These are phyloP conservation scores for Cercospora zeina DNA, from an alignment of 2,329 filamentous ascomycete species.

Conservation along the genomic window DNA sequence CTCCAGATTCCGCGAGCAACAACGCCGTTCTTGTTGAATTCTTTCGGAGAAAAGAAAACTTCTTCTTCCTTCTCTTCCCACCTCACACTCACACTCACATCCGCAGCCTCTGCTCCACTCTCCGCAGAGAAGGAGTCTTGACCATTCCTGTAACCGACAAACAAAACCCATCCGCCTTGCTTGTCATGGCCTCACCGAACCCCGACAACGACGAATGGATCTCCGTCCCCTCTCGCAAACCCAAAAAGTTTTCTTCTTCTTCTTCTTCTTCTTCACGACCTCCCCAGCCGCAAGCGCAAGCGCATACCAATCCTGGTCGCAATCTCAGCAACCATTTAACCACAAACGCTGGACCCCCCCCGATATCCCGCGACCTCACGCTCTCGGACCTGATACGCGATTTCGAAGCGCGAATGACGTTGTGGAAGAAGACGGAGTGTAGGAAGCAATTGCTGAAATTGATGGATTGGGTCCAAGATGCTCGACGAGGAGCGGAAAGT, in stretches of 20 bases:
- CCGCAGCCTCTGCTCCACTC: too few species aligned
- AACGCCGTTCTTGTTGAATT: too few species aligned
- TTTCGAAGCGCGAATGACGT: slow-evolving; percentile 27
- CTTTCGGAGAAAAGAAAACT: too few species aligned
- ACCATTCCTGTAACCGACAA: too few species aligned
- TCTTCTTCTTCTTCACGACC: neutral
- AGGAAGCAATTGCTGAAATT: slow-evolving; percentile 27
- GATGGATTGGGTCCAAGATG: slow-evolving; percentile 22
- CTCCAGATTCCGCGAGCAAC: too few species aligned
- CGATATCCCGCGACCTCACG: slow-evolving; percentile 25
- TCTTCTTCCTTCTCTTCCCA: too few species aligned
- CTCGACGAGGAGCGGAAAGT: slow-evolving; percentile 28
- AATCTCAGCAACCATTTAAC: neutral
- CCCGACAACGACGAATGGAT: slow-evolving; percentile 23
- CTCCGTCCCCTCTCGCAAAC: slow-evolving; percentile 15
- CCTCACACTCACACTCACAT: too few species aligned
- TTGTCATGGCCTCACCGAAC: neutral
- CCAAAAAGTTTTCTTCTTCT: neutral
- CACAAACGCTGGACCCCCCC: neutral
- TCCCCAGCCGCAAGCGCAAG: neutral
- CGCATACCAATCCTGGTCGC: too few species aligned
- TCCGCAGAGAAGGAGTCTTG: too few species aligned
- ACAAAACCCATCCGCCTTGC: too few species aligned
- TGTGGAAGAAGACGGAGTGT: slow-evolving; percentile 31
- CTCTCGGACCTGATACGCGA: slow-evolving; percentile 27